Conservation (phyloP, 2,329 filamentous ascomycete genomes). For the Aspergillus fumigatiaffinis region DNA sequence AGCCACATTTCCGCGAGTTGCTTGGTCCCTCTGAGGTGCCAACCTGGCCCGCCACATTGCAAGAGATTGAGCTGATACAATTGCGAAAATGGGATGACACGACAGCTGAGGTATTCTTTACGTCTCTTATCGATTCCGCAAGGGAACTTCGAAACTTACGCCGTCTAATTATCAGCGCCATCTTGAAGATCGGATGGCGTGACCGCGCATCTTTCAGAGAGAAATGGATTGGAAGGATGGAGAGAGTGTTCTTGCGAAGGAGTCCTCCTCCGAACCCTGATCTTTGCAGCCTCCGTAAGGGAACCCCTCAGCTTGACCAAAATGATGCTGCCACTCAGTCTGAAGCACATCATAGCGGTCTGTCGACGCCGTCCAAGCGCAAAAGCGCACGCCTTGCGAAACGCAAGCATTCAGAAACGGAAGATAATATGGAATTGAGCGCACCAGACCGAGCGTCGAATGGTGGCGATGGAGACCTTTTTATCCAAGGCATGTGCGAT, state of each 20-base stretch:
- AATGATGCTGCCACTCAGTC: conserved; percentile 9
- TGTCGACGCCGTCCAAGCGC: conserved; percentile 28
- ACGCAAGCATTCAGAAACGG: conserved; percentile 22
- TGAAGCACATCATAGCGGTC: conserved; percentile 11
- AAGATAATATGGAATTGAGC: conserved; percentile 16
- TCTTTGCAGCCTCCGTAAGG: conserved; percentile 19
- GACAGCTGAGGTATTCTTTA: conserved; percentile 72
- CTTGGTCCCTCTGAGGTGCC: conserved; percentile 60
- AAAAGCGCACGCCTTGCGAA: conserved; percentile 38
- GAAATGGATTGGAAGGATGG: conserved; percentile 69
- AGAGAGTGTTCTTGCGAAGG: conserved; percentile 45
- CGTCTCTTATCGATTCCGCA: conserved; percentile 71
- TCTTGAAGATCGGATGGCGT: conserved; percentile 75
- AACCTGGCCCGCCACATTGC: conserved; percentile 71
- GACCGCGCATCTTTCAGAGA: conserved; percentile 75
- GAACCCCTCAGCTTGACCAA: neutral
- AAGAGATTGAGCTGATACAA: conserved; percentile 69
- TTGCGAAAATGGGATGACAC: conserved; percentile 69
- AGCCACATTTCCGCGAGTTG: conserved; percentile 69
- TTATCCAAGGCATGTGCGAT: conserved; percentile 56
- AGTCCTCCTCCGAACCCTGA: conserved; percentile 28
- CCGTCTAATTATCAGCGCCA: conserved; percentile 67
- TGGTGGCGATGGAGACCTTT: conserved; percentile 14
- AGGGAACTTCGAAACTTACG: conserved; percentile 63
- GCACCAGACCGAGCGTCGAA: conserved; percentile 5